Base-by-base conservation (phyloP, 768 basidiomycete species). In the Tylopilus sp. region DNA sequence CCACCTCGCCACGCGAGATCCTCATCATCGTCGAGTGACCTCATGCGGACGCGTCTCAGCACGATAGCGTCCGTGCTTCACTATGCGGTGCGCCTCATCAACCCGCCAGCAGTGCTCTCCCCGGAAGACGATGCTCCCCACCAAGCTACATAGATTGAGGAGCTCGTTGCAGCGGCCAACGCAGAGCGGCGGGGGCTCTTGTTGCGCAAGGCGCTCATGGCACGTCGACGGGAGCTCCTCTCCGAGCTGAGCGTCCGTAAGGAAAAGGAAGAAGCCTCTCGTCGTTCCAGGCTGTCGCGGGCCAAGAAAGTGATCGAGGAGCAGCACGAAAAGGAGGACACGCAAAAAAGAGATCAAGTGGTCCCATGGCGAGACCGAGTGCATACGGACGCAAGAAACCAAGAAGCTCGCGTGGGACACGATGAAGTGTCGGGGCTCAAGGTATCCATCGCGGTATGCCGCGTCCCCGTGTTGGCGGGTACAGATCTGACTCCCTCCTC, bases 381-480 rank as follows among this genome's bases (percentile, higher is more conserved):
- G 65, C 48, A 81, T 81, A 58, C 67, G 75, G 48, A 74, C 71
- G 7, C 81, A 84, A 54, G 93, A 97, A 68, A 89, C 91, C 38
- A 86, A 85, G 74, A 91, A 93, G 71, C 84, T 95, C 50, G 92
- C 91, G 3, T 84, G 90, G 69, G 85, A 78, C 43, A 71, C 96
- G 50, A 83, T 91, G 59, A 89, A 86, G 67, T 86, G 86, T 67
- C 89, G 88, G 82, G 84, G 52, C 68, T 89, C 72, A 78, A 81
- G 61, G 77, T 84, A 47, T 87, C 89, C 61, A 78, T 90, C 55
- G 79, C 84, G 54, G 88, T 87, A 61, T 63, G 83, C 75, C 14
- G 14, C 11, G 1, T 13, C 25, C 9, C 21, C 36, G 28, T 21
- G 8, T 19, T 11, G 7, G 3, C 8, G n/a, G n/a, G 8, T 16